These are phyloP conservation scores for Apiotrichum laibachii DNA, from an alignment of 1,284 basidiomycete genomes.

Conservation along the genomic window DNA sequence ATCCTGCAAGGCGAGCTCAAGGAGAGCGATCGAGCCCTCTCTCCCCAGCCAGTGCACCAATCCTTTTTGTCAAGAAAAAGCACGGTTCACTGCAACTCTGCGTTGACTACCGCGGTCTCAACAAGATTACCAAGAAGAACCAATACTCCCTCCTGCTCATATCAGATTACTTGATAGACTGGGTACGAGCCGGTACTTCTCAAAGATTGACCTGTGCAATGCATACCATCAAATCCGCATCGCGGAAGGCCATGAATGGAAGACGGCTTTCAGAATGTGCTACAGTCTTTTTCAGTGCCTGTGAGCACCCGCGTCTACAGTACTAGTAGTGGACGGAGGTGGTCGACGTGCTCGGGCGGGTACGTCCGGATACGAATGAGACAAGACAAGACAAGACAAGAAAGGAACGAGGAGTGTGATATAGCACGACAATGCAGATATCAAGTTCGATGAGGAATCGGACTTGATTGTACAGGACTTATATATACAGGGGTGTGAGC, in stretches of 20 bases:
- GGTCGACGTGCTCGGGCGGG: no score
- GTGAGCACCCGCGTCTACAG: no score
- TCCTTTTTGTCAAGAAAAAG: constrained; percentile 58
- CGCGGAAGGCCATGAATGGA: constrained; percentile 28
- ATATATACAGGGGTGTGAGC: no score
- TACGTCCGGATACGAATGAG: no score
- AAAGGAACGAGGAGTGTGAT: no score
- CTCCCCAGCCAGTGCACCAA: constrained; percentile 46
- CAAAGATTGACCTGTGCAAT: constrained; percentile 39
- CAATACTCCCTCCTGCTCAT: constrained; percentile 32
- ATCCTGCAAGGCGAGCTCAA: constrained; percentile 50
- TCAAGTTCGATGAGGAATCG: no score
- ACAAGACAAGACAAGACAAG: no score
- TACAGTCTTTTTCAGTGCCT: constrained; percentile 51
- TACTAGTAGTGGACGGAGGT: no score
- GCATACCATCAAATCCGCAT: constrained; percentile 44
- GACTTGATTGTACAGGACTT: no score
- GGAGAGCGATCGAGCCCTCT: constrained; percentile 41
- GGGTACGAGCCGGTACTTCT: constrained; percentile 29
- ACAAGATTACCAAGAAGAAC: constrained; percentile 52
- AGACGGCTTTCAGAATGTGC: constrained; percentile 33
- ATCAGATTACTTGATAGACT: constrained; percentile 40
- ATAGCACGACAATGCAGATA: no score
- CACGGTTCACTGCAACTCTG: constrained; percentile 51
- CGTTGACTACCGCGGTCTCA: constrained; percentile 55